A percentile compares a stretch with the other conserved stretches of the same genome.
phyloP scores from a whole-genome alignment of 2,329 filamentous ascomycete genomes.

The Tolypocladium capitatum region DNA sequence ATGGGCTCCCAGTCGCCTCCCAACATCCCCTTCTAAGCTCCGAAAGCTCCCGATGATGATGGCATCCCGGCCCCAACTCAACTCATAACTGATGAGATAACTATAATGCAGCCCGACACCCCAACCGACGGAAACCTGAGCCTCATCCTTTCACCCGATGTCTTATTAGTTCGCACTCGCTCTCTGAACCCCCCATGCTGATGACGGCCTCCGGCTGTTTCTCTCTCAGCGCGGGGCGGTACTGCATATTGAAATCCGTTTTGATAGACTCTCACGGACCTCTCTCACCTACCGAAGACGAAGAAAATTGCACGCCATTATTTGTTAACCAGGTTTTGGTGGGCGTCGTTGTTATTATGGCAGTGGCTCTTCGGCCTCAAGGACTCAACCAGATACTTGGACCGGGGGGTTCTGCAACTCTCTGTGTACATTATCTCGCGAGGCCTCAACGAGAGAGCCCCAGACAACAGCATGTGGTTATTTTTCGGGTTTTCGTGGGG shows the following conservation, averaged over 20 bases:
- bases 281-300: background rate
- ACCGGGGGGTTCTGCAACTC: background rate
- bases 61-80: constrained; percentile 9
- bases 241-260: constrained; percentile 1
- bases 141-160: constrained; percentile 11
- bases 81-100: constrained; percentile 11
- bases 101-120: constrained; percentile 14
- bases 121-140: constrained; percentile 10
- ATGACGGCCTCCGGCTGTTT: constrained; percentile 5
- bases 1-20: constrained; percentile 34
- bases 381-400: background rate
- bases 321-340: background rate
- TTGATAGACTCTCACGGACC: constrained; percentile 5
- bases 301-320: background rate
- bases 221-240: background rate
- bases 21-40: constrained; percentile 52
- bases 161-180: constrained; percentile 16
- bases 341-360: background rate
- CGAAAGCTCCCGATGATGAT: constrained; percentile 3
- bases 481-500: background rate
- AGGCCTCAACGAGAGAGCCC: background rate
- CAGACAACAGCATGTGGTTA: background rate
- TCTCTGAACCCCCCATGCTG: constrained; percentile 7
- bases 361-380: background rate
- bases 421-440: background rate